Evolutionary conservation across 306 rosid species (phyloP).

Genomic region (Cucurbita maxima): DNA sequence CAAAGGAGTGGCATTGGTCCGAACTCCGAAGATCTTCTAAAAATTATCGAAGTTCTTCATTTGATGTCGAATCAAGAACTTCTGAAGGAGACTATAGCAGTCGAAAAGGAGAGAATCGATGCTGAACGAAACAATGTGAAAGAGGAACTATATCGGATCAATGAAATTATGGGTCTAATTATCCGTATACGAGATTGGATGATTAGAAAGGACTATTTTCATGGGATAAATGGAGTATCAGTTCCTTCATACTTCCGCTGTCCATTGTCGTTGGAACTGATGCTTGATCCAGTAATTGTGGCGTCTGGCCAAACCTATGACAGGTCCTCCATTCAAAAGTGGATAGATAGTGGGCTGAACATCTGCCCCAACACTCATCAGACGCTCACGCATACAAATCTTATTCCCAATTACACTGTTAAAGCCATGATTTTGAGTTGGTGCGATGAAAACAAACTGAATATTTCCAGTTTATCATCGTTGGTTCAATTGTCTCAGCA

Average conservation of each 20-base stretch:
- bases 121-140: conserved; percentile 37
- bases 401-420: conserved; percentile 74
- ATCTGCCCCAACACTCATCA: conserved; percentile 80
- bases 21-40: conserved; percentile 34
- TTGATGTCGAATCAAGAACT: conserved; percentile 62
- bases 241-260: conserved; percentile 76
- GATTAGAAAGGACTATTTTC: conserved; percentile 34
- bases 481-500: conserved; percentile 17
- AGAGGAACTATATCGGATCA: conserved; percentile 34
- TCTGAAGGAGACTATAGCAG: conserved; percentile 63
- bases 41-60: conserved; percentile 41
- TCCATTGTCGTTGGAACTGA: conserved; percentile 72
- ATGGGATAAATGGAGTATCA: conserved; percentile 33
- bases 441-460: conserved; percentile 71
- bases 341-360: conserved; percentile 69
- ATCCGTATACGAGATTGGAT: conserved; percentile 42
- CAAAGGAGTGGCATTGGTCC: conserved; percentile 34
- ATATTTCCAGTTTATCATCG: conserved; percentile 18
- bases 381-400: conserved; percentile 50
- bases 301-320: conserved; percentile 94
- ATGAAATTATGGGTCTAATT: conserved; percentile 51
- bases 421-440: conserved; percentile 83
- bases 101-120: conserved; percentile 62
- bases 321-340: conserved; percentile 59
- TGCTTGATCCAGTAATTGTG: conserved; percentile 83